These are phyloP conservation scores for Trichophaea hybrida DNA, from an alignment of 2,329 filamentous ascomycete genomes.

Conservation along the genomic window DNA sequence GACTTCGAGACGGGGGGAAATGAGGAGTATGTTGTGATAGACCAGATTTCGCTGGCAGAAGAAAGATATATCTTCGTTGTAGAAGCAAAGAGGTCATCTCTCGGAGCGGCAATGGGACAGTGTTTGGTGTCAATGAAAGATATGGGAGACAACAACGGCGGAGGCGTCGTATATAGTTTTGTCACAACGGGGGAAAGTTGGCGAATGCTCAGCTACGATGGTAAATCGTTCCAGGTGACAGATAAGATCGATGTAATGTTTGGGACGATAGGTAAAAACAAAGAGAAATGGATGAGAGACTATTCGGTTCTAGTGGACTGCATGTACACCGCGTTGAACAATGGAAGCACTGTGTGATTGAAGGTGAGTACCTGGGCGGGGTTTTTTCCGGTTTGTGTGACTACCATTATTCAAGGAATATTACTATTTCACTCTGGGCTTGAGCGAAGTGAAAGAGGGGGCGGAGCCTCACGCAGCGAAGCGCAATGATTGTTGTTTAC, in stretches of 20 bases:
- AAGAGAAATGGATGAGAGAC: constrained; percentile 13
- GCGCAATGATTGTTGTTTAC: not conserved
- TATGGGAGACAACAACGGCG: constrained; percentile 9
- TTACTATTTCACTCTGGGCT: too few relatives aligned
- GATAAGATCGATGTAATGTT: constrained; percentile 9
- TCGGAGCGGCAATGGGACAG: constrained; percentile 8
- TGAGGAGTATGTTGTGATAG: constrained; percentile 16
- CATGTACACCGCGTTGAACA: constrained; percentile 13
- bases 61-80: constrained; percentile 10
- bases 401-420: too few relatives aligned
- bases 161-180: constrained; percentile 6
- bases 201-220: constrained; percentile 12
- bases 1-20: constrained; percentile 10
- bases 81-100: constrained; percentile 12
- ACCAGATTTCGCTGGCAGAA: too few relatives aligned
- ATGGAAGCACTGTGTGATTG: constrained; percentile 7
- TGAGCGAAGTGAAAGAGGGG: too few relatives aligned
- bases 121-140: constrained; percentile 12
- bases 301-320: constrained; percentile 10
- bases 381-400: too few relatives aligned
- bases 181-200: too few relatives aligned
- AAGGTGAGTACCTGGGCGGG: too few relatives aligned
- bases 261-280: constrained; percentile 8
- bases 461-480: not conserved
- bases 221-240: constrained; percentile 5